Base-by-base conservation (phyloP, 257 asterid species). In the Capsicum baccatum region DNA sequence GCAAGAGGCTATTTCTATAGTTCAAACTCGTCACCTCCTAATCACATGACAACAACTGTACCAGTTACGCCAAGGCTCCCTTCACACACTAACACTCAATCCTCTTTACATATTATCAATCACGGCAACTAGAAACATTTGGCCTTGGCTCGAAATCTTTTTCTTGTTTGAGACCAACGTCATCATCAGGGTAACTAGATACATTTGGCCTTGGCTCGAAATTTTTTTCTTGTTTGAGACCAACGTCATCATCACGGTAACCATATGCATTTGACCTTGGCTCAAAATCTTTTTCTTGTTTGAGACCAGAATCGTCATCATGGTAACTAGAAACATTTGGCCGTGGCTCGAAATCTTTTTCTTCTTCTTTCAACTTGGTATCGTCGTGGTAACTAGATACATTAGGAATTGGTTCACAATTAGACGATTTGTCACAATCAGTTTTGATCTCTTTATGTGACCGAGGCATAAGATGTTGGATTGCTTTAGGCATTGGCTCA, bases 401-500 rank as follows among this genome's bases (percentile, higher is more conserved):
- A 64, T 64, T 64, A 12, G 71, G n/a, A 2, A 6, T 64, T 64
- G 71, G 5, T 13, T 33, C 47, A 6, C 33, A 64, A 44, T 44
- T 44, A 66, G 73, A 66, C 33, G 5, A 66, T 35, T 33, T 66
- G n/a, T 66, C n/a, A 66, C n/a, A 12, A 66, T 33, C 76, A 3
- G 0, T 37, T 68, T 37, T 37, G 21, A 39, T 39, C 5, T 68
- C 52, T 37, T 37, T 14, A 5, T 33, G 48, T 35, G 50, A 3
- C 5, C 3, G 52, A 68, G 76, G 76, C 26, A 68, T 68, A 35
- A 37, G 76, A 68, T 39, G 76, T 39, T 68, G 50, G 12, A 37
- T 68, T 68, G 76, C 76, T 35, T 68, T 42, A 14, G 76, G 76
- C 26, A 68, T 68, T 68, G 76, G 76, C 52, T 37, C 76, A 37